Evolutionary conservation across 768 basidiomycete species (phyloP).

Genomic region (Tylopilus felleus): DNA sequence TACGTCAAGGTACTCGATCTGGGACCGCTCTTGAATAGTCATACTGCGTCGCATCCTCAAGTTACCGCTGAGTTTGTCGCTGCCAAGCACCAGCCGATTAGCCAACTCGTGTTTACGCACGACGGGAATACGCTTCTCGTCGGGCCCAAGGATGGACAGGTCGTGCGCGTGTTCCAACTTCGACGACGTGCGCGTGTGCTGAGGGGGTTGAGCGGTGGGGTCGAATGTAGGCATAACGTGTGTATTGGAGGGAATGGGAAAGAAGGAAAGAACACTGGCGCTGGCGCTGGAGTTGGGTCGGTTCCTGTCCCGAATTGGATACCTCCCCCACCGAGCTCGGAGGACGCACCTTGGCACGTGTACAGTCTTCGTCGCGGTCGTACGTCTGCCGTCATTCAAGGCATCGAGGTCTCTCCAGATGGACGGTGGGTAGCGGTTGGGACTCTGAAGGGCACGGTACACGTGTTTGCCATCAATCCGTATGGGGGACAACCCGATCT

Average conservation of each 20-base stretch:
- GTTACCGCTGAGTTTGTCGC: slow-evolving; percentile 48
- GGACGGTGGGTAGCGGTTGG: slow-evolving; percentile 68
- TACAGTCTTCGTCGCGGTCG: slow-evolving; percentile 72
- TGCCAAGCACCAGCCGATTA: slow-evolving; percentile 45
- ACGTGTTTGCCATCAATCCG: slow-evolving; percentile 75
- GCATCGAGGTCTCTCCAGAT: slow-evolving; percentile 41
- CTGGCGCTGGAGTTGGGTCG: slow-evolving; percentile 1
- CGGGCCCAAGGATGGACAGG: slow-evolving; percentile 53
- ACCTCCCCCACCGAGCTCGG: background rate
- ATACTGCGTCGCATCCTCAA: slow-evolving; percentile 23
- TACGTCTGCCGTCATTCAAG: slow-evolving; percentile 62
- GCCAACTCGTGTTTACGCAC: slow-evolving; percentile 45
- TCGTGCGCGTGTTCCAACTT: slow-evolving; percentile 47
- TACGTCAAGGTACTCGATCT: slow-evolving; percentile 61
- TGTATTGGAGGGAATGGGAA: background rate
- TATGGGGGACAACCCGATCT: slow-evolving; percentile 68
- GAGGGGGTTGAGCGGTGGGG: slow-evolving; percentile 8
- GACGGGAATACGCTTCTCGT: slow-evolving; percentile 54
- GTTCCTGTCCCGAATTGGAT: slow-evolving; percentile 2
- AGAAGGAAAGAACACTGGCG: background rate
- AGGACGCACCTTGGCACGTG: slow-evolving; percentile 45
- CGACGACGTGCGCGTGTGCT: slow-evolving; percentile 25
- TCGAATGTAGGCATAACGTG: background rate
- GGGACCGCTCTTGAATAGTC: slow-evolving; percentile 28
- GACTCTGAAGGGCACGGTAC: slow-evolving; percentile 61